Evolutionary conservation across 129 eudicot species (phyloP), one percentile per base, ranked within the genome.

Genomic region (Flaveria brownii): DNA sequence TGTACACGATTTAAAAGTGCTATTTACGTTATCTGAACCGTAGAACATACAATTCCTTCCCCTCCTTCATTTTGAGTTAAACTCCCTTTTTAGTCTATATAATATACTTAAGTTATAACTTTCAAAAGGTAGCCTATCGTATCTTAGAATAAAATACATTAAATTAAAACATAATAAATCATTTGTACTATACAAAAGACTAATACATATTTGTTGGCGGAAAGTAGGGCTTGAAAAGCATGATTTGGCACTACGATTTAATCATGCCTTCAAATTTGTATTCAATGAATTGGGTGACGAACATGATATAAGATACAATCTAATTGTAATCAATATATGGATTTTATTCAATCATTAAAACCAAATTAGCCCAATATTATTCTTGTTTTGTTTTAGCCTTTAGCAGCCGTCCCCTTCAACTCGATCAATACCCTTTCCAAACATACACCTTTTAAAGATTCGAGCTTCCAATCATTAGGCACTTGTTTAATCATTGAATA

Each of bases 401-500:
- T 54, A 45, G 2, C 41, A 36, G 25, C 23, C 25, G 9, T 17
- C 60, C 60, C 60, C 25, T 54, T 54, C 17, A 54, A 54, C 60
- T 54, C 60, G 60, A 54, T 17, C 9, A 16, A 54, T 6, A 54
- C 22, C 18, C 18, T 54, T 54, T 54, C 25, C 22, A 16, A 54
- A n/a, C 60, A 54, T 17, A n/a, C 60, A 54, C 60, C 60, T 54
- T 54, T 54, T 54, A 54, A 54, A 54, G 60, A 54, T 54, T 16
- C 60, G 60, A 54, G 60, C 60, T 54, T 54, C 12, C 22, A 54
- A 54, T 54, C 60, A 54, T 54, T 52, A 52, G 59, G 17, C 17
- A 6, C 20, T n/a, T 52, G 17, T 15, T 52, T 52, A 52, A 52
- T 16, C 59, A 52, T 52, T 52, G 22, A 52, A 52, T 52, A n/a